These are phyloP conservation scores for Raffaelea ambrosiae DNA, from an alignment of 2,329 filamentous ascomycete genomes.

Conservation along the genomic window DNA sequence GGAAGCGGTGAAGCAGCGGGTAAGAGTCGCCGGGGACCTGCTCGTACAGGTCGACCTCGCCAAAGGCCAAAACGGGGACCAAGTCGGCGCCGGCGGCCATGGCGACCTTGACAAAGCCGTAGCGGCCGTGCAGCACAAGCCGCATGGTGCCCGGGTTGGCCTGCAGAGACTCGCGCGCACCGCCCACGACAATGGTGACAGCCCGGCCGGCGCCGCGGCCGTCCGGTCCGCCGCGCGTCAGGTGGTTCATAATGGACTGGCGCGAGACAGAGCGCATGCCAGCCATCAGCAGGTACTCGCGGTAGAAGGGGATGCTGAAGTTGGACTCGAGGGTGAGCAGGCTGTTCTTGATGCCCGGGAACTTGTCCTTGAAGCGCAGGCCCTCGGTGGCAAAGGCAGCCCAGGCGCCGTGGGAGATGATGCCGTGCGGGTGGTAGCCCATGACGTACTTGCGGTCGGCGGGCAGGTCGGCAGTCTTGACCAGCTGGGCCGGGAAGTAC, in stretches of 20 bases:
- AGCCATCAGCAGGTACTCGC: constrained; percentile 86
- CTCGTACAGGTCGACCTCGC: constrained; percentile 94
- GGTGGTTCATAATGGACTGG: constrained; percentile 81
- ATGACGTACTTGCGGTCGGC: constrained; percentile 90
- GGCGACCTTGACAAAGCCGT: constrained; percentile 90
- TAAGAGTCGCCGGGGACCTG: constrained; percentile 72
- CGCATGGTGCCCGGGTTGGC: constrained; percentile 69
- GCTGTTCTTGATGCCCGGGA: constrained; percentile 91
- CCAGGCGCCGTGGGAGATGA: constrained; percentile 95
- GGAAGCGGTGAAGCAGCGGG: constrained; percentile 69
- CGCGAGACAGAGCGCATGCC: constrained; percentile 84
- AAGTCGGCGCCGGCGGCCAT: constrained; percentile 88
- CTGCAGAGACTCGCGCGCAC: constrained; percentile 85
- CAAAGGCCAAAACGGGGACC: constrained; percentile 85
- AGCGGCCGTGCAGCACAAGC: constrained; percentile 73
- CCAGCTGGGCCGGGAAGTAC: constrained; percentile 84
- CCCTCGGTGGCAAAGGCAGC: constrained; percentile 86
- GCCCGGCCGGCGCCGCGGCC: constrained; percentile 84
- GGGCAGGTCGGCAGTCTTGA: constrained; percentile 73
- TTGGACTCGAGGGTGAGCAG: constrained; percentile 91
- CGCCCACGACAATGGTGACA: constrained; percentile 91
- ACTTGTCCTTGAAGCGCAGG: constrained; percentile 75
- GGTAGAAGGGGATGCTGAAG: constrained; percentile 87
- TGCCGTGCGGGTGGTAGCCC: constrained; percentile 90
- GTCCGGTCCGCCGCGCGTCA: constrained; percentile 70